Evolutionary conservation across 257 asterid species (phyloP), one percentile per base, ranked within the genome.

Genomic region (Solanum rostratum): DNA sequence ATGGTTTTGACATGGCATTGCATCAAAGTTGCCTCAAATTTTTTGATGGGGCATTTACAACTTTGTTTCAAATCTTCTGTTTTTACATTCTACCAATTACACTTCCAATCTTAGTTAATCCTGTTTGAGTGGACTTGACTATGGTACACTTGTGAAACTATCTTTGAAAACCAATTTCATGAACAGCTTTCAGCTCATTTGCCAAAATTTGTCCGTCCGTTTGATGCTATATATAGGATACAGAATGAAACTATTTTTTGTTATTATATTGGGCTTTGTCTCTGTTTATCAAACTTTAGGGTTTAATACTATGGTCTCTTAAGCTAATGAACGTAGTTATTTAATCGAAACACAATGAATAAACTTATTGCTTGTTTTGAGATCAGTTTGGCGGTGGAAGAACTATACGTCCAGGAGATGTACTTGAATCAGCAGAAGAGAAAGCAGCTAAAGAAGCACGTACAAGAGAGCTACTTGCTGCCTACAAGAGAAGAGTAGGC

Each of bases 301-400:
- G n/a, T n/a, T n/a, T 20, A 41, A 73, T 45, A n/a, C 33, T n/a
- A 45, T 24, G 49, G 4, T 22, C 70, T 70, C 70, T 86, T 53
- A 43, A 71, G 63, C 37, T 83, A 22, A 73, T 73, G 80, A 41
- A 22, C 43, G 13, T n/a, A 43, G 57, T 73, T 49, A 73, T 45
- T 73, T 73, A 73, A 41, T 57, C 80, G 7, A 73, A 73, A 73
- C 20, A 43, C 80, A 43, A 0, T 45, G 57, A 73, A 45, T 73
- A 73, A 73, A 27, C 81, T 76, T 76, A 76, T 49, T 76, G 78
- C 19, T 63, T 84, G 82, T 84, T 53, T 59, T 81, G 49, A 85
- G 79, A 49, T 52, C 79, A 96, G 99, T 96, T 84, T 84, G 98
- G 98, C 83, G 99, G 99, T 12, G 99, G 99, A 86, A 93, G 94